Evolutionary conservation across 192 early-diverging fungal genomes (phyloP), one percentile per base, ranked within the genome.

Genomic region (Umbelopsis vinacea): DNA sequence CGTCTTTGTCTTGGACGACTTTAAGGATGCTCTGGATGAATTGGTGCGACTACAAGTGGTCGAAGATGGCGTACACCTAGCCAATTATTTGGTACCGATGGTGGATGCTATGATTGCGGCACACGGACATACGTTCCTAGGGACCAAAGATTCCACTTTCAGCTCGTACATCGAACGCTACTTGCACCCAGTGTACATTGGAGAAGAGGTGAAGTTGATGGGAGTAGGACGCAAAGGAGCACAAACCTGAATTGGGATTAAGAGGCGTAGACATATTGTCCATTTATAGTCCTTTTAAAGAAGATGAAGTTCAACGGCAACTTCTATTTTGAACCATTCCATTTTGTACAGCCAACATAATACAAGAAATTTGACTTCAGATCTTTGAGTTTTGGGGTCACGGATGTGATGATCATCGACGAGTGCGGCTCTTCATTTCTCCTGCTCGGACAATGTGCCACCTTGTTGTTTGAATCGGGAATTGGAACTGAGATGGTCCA

Each of bases 71-170:
- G 82, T 85, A 14, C 73, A 76, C 17, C 68, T 88, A 46, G 74
- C 72, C 55, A 71, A 71, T 24, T 85, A 82, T 60, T 52, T 88
- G 33, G 80, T 88, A 19, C 87, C 87, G 11, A 84, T 88, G 77
- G 71, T 86, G 4, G 87, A 88, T 72, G 81, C 81, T 4, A 81
- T 87, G 19, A 82, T 87, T 29, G 71, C 80, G 5, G 81, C 87
- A 17, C 85, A 82, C 23, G 84, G 85, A 12, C 74, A 76, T 40
- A 75, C 79, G 17, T 88, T 88, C 52, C 66, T 84, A 23, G 85
- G 85, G 5, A 88, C 84, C 0, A 78, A 80, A 17, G 80, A 82
- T 45, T 84, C 82, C 19, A 84, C 82, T 0, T 85, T 85, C 26
- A 82, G 83, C 17, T 75, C 66, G 8, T 81, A 81, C 53, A 81